Percentiles rank a stretch among this genome's conserved stretches.
Evolutionary conservation across 1,284 basidiomycete genomes (phyloP).

Genomic region (Marasmius fiardii): DNA sequence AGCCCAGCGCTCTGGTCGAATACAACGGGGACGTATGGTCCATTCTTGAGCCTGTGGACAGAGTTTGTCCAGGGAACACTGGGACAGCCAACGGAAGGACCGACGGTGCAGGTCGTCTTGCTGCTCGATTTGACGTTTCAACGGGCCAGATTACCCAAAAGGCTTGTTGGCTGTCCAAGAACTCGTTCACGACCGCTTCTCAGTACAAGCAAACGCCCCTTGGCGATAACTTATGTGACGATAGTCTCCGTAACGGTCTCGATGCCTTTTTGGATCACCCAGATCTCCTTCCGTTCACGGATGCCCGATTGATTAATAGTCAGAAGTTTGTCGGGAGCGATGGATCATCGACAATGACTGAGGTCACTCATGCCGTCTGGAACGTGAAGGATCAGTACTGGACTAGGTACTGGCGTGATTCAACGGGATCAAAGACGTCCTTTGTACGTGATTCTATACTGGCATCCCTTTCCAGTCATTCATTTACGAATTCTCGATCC

Average conservation of each 20-base stretch:
- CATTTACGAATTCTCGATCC: not conserved
- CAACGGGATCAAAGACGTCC: not conserved
- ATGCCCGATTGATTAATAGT: slow-evolving; percentile 1
- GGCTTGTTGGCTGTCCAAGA: slow-evolving; percentile 6
- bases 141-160: not conserved
- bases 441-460: not conserved
- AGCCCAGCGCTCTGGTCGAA: slow-evolving; percentile 1
- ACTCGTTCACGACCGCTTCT: not conserved
- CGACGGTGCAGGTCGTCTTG: slow-evolving; percentile 5
- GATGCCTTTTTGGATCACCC: not conserved
- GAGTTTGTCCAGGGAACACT: not conserved
- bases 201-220: not conserved
- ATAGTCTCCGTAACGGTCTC: not conserved
- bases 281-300: slow-evolving; percentile 1
- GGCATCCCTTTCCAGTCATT: not conserved
- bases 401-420: slow-evolving; percentile 7
- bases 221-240: not conserved
- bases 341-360: not conserved
- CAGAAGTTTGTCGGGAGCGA: slow-evolving; percentile 4
- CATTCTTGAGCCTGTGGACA: slow-evolving; percentile 6
- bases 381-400: not conserved
- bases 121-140: not conserved
- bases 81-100: not conserved
- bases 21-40: slow-evolving; percentile 1
- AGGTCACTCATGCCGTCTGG: slow-evolving; percentile 8